Evolutionary conservation across 2,329 filamentous ascomycete species (phyloP).

Genomic region (Sarocladiaceae sp.): DNA sequence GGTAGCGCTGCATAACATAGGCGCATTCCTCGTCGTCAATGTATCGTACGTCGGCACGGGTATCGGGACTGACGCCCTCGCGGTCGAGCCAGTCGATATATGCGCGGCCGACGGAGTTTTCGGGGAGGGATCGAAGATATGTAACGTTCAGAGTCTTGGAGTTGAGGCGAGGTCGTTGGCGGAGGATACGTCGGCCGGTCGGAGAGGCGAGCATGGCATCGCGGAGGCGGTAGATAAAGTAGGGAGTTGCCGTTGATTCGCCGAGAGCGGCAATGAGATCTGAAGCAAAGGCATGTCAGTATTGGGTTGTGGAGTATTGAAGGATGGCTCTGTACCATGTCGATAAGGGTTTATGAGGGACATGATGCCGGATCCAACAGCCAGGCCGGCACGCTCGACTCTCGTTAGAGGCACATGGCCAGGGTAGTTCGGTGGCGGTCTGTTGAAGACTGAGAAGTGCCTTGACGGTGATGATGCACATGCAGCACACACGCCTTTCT

Average conservation of each 20-base stretch:
- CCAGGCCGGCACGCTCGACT: constrained; percentile 70
- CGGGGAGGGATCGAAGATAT: constrained; percentile 66
- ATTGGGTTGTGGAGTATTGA: too few relatives aligned
- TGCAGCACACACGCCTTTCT: constrained; percentile 16
- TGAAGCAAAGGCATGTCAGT: constrained; percentile 24
- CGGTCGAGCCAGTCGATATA: constrained; percentile 92
- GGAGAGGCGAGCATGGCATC: constrained; percentile 82
- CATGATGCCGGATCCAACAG: constrained; percentile 58
- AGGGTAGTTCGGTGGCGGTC: constrained; percentile 81
- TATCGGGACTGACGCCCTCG: constrained; percentile 91
- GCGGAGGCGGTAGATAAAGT: constrained; percentile 89
- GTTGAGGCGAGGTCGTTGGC: constrained; percentile 82
- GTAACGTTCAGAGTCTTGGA: constrained; percentile 65
- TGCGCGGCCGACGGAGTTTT: constrained; percentile 70
- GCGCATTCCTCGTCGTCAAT: constrained; percentile 94
- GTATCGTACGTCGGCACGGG: constrained; percentile 75
- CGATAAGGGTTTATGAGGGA: constrained; percentile 72
- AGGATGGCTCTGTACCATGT: constrained; percentile 57
- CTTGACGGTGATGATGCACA: constrained; percentile 17
- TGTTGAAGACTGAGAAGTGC: constrained; percentile 75
- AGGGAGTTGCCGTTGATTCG: constrained; percentile 90
- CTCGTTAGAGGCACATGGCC: constrained; percentile 86
- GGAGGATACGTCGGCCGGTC: constrained; percentile 86
- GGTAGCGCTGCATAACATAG: constrained; percentile 97
- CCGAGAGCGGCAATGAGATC: constrained; percentile 94